These are phyloP conservation scores for Rhizoclosmatium globosum DNA, from an alignment of 192 early-diverging fungal genomes.

Conservation along the genomic window DNA sequence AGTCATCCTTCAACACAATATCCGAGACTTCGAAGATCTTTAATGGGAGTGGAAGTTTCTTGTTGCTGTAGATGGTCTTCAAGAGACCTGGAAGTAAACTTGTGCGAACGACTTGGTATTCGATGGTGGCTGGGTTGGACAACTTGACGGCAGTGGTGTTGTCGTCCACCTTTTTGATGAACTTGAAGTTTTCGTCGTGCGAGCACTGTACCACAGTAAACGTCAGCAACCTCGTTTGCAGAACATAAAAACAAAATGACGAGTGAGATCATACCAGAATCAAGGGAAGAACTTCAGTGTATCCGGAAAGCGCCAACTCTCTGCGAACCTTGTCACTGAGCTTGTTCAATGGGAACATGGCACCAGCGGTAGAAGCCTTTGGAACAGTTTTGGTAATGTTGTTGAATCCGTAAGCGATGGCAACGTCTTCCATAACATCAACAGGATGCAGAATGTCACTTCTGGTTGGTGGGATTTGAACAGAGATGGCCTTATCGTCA, in stretches of 20 bases:
- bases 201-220: slow-evolving; percentile 74
- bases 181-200: slow-evolving; percentile 95
- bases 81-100: slow-evolving; percentile 91
- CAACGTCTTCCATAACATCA: slow-evolving; percentile 98
- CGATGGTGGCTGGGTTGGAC: slow-evolving; percentile 89
- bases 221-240: background rate
- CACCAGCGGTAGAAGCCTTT: slow-evolving; percentile 82
- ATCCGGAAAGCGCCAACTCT: slow-evolving; percentile 90
- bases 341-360: slow-evolving; percentile 92
- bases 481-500: slow-evolving; percentile 64
- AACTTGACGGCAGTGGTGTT: slow-evolving; percentile 81
- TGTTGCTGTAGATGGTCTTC: slow-evolving; percentile 93
- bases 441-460: slow-evolving; percentile 96
- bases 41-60: slow-evolving; percentile 83
- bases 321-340: slow-evolving; percentile 84
- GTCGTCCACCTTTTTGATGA: slow-evolving; percentile 82
- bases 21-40: slow-evolving; percentile 98
- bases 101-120: slow-evolving; percentile 88
- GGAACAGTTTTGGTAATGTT: slow-evolving; percentile 85
- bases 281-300: slow-evolving; percentile 92
- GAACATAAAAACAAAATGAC: slow-evolving; percentile 27
- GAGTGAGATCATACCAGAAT: slow-evolving; percentile 89
- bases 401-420: slow-evolving; percentile 97
- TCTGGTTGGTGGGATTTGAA: slow-evolving; percentile 87
- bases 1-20: slow-evolving; percentile 88